Evolutionary conservation across 2,329 filamentous ascomycete species (phyloP).

Genomic region (Calonectria hongkongensis): DNA sequence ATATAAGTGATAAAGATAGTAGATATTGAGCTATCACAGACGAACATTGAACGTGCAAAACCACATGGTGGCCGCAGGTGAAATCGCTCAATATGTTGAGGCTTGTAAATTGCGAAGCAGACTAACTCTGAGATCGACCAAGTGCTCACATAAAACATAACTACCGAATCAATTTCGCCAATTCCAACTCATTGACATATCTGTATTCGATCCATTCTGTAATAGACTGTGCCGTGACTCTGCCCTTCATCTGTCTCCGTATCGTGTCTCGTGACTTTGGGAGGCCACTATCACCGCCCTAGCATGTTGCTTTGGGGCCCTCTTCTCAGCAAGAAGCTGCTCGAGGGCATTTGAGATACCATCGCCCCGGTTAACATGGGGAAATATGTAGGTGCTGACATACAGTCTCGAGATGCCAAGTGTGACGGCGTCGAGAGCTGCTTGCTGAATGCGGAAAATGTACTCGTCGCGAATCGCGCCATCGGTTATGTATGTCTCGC

Average conservation of each 20-base stretch:
- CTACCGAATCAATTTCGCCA: too few species aligned
- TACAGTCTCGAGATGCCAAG: not conserved
- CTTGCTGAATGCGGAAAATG: not conserved
- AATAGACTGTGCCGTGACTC: too few species aligned
- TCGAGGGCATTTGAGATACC: not conserved
- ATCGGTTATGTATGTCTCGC: not conserved
- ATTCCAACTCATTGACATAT: too few species aligned
- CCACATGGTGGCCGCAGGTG: too few species aligned
- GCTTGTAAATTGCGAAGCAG: too few species aligned
- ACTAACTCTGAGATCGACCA: too few species aligned
- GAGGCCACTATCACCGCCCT: not conserved
- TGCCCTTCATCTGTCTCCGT: not conserved
- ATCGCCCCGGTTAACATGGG: not conserved
- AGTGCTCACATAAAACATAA: too few species aligned
- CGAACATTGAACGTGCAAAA: too few species aligned
- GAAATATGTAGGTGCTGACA: not conserved
- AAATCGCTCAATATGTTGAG: too few species aligned
- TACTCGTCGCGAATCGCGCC: not conserved
- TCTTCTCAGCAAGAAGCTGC: not conserved
- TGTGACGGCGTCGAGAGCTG: not conserved
- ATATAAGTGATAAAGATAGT: too few species aligned
- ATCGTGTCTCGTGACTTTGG: not conserved
- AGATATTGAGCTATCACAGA: too few species aligned
- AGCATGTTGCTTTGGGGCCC: not conserved
- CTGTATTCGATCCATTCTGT: too few species aligned